Base-by-base conservation (phyloP, 495 filamentous ascomycete species). In the Lasiosphaeria miniovina region DNA sequence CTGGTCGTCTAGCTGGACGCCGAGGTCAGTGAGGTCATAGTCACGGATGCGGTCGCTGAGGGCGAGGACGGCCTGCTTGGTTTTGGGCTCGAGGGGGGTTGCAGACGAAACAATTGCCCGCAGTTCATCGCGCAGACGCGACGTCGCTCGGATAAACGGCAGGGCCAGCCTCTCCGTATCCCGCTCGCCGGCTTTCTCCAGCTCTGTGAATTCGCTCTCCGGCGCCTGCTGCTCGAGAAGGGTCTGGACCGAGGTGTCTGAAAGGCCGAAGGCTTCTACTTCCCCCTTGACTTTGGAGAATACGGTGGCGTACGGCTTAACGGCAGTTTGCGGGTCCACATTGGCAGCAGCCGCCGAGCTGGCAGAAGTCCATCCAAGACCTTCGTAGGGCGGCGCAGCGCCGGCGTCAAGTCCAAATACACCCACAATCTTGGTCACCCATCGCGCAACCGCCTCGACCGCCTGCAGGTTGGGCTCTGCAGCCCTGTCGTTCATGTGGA, bases 1-100 rank as follows among this genome's bases (percentile, higher is more conserved):
- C 14, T 90, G 86, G 67, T 98, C 93, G 66, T 97, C 93, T 9
- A 98, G 86, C 61, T 94, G 92, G 31, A 97, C 85, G 17, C 86
- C 90, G 0, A 93, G 76, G 51, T 90, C 81, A 54, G 88, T 90
- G 36, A 98, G 85, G 55, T 90, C 84, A 33, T 83, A 74, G 65
- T 97, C 88, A 33, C 93, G 88, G 50, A 98, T 81, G 5, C 82
- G 79, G 67, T 96, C 93, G 64, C 87, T 92, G 49, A 96, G 82
- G 0, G 79, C 61, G 6, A 92, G 79, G 12, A 93, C 71, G 4
- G 75, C 74, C 11, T 87, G 81, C 68, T 88, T 88, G 1, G 76
- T 74, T 14, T 76, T 65, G 1, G 80, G 75, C 17, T 83, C 73
- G 1, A 79, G 68, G 0, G 24, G 24, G 24, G 84, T 67, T 14